A percentile compares a stretch with the other conserved stretches of the same genome.
These are phyloP conservation scores for Luvunga scandens DNA, from an alignment of 345 rosid genomes.

Conservation along the genomic window DNA sequence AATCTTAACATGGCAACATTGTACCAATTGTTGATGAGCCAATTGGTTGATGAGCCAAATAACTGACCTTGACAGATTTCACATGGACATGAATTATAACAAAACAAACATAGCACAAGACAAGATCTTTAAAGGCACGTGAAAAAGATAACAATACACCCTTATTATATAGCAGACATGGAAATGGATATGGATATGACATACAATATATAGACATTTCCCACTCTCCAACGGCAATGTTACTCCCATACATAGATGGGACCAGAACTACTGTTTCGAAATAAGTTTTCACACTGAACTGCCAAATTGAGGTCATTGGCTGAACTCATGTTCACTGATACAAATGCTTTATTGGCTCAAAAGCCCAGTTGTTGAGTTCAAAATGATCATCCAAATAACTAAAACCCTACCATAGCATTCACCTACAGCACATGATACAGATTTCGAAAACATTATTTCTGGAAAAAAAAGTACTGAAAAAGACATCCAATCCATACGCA, in stretches of 20 bases:
- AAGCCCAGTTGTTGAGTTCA: background rate
- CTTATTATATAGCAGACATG: background rate
- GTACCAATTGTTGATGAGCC: background rate
- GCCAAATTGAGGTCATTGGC: background rate
- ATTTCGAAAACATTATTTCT: background rate
- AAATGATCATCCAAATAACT: background rate
- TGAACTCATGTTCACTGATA: background rate
- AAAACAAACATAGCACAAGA: background rate
- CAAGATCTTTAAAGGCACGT: background rate
- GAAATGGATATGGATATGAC: background rate
- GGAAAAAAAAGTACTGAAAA: background rate
- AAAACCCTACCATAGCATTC: background rate
- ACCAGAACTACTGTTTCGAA: background rate
- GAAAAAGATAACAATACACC: background rate
- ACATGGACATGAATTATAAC: background rate
- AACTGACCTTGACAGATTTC: background rate
- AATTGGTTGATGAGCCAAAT: background rate
- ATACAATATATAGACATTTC: background rate
- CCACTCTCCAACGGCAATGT: background rate
- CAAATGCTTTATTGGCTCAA: background rate
- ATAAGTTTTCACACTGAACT: background rate
- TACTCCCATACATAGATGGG: background rate
- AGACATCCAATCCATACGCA: background rate
- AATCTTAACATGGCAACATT: background rate
- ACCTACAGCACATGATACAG: background rate